Conservation (phyloP, 306 rosid genomes). For the Acacia confusa region DNA sequence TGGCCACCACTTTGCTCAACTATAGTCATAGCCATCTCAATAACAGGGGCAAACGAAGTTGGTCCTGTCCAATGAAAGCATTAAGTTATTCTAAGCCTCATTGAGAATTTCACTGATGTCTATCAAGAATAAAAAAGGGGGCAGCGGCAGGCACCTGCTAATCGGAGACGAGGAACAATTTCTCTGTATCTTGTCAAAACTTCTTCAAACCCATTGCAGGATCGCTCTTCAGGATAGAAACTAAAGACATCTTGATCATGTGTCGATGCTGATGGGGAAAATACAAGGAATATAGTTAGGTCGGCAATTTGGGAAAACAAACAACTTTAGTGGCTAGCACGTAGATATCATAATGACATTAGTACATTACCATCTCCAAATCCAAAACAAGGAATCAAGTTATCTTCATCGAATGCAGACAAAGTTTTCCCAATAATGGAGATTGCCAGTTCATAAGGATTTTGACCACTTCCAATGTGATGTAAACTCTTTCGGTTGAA, state of each 20-base stretch:
- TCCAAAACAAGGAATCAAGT: conserved; percentile 89
- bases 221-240: conserved; percentile 54
- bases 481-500: conserved; percentile 83
- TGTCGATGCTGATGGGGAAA: conserved; percentile 56
- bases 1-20: conserved; percentile 92
- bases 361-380: conserved; percentile 78
- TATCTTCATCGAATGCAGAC: conserved; percentile 77
- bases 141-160: conserved; percentile 60
- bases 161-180: conserved; percentile 66
- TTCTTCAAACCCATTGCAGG: conserved; percentile 84
- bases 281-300: conserved; percentile 12
- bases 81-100: conserved; percentile 12
- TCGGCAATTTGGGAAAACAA: conserved; percentile 11
- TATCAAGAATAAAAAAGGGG: background rate
- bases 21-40: conserved; percentile 86
- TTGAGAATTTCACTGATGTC: background rate
- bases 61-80: conserved; percentile 59
- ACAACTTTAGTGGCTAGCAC: conserved; percentile 13
- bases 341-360: background rate
- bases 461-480: conserved; percentile 63
- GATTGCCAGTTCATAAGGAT: conserved; percentile 89
- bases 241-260: conserved; percentile 82
- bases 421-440: conserved; percentile 80
- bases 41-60: conserved; percentile 87
- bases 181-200: conserved; percentile 68